Percentiles rank a stretch among this genome's conserved stretches.
Evolutionary conservation across 352 stramenopile species (phyloP).

Genomic region (Phytophthora colocasiae): DNA sequence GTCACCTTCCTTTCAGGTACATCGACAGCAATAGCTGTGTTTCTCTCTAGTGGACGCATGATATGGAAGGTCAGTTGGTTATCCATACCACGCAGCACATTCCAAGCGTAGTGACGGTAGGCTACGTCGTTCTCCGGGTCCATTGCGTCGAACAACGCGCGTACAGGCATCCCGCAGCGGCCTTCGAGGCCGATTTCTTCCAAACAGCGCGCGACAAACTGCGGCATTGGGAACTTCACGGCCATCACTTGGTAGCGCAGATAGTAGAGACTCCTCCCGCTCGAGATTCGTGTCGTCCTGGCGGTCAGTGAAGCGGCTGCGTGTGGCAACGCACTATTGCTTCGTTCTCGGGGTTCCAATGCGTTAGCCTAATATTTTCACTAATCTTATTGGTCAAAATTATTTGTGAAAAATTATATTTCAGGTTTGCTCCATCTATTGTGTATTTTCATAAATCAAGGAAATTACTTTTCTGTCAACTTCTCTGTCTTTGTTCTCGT

Average conservation of each 20-base stretch:
- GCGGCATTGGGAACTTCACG: constrained; percentile 49
- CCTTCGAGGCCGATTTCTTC: constrained; percentile 85
- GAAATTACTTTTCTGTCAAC: too few relatives aligned
- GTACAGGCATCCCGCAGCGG: constrained; percentile 69
- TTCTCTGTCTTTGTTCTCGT: too few relatives aligned
- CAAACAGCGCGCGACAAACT: constrained; percentile 78
- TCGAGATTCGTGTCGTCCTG: constrained; percentile 5
- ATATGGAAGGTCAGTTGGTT: constrained; percentile 68
- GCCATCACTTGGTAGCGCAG: constrained; percentile 11
- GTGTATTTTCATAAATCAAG: too few relatives aligned
- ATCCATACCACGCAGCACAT: constrained; percentile 64
- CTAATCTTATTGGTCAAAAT: constrained; percentile 1
- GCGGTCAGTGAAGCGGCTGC: not conserved
- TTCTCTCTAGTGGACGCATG: constrained; percentile 48
- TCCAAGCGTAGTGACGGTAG: constrained; percentile 70
- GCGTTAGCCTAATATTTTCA: not conserved
- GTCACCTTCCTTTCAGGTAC: constrained; percentile 18
- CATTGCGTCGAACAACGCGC: constrained; percentile 64
- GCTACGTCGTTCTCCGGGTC: constrained; percentile 61
- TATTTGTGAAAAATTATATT: not conserved
- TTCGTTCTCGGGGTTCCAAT: constrained; percentile 9
- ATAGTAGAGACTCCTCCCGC: not conserved
- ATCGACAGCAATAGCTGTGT: not conserved
- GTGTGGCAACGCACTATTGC: not conserved
- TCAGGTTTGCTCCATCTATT: not conserved